Conservation (phyloP, 768 basidiomycete species). For the Cystofilobasidium macerans region DNA sequence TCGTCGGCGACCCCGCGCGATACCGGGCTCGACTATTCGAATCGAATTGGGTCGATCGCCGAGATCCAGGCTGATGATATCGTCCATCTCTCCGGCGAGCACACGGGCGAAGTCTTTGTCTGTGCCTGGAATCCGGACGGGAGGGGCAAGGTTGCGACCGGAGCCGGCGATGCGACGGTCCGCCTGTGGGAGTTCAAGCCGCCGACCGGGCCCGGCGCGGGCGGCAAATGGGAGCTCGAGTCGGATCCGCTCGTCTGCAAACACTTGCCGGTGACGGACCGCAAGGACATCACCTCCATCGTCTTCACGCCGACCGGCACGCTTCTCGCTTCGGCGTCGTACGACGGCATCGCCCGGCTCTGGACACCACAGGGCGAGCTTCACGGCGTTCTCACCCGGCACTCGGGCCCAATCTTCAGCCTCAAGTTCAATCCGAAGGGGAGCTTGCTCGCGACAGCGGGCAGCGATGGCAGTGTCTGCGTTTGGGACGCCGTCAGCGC, state of each 20-base stretch:
- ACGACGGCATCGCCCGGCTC: slow-evolving; percentile 36
- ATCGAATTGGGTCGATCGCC: neutral
- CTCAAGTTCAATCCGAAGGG: slow-evolving; percentile 64
- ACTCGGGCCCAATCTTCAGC: slow-evolving; percentile 44
- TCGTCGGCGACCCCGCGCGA: neutral
- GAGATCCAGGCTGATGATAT: neutral
- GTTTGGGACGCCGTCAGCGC: slow-evolving; percentile 65
- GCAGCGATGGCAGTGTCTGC: slow-evolving; percentile 64
- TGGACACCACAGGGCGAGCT: slow-evolving; percentile 31
- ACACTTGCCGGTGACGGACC: slow-evolving; percentile 24
- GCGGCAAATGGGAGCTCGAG: slow-evolving; percentile 18
- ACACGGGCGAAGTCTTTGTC: slow-evolving; percentile 25
- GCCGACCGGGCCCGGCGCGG: slow-evolving; percentile 2
- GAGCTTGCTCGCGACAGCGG: slow-evolving; percentile 61
- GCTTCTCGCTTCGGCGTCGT: slow-evolving; percentile 32
- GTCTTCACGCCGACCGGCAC: slow-evolving; percentile 28
- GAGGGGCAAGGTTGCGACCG: slow-evolving; percentile 6
- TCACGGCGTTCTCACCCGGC: slow-evolving; percentile 16
- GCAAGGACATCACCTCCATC: slow-evolving; percentile 26
- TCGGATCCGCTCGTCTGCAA: slow-evolving; percentile 10
- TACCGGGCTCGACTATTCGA: slow-evolving; percentile 5
- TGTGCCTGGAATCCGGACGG: slow-evolving; percentile 14
- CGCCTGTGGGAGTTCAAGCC: slow-evolving; percentile 23
- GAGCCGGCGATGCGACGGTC: slow-evolving; percentile 26
- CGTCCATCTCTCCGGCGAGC: slow-evolving; percentile 7